A percentile compares a stretch with the other conserved stretches of the same genome.
Conservation (phyloP, 768 basidiomycete species). For the Favolaschia claudopus region DNA sequence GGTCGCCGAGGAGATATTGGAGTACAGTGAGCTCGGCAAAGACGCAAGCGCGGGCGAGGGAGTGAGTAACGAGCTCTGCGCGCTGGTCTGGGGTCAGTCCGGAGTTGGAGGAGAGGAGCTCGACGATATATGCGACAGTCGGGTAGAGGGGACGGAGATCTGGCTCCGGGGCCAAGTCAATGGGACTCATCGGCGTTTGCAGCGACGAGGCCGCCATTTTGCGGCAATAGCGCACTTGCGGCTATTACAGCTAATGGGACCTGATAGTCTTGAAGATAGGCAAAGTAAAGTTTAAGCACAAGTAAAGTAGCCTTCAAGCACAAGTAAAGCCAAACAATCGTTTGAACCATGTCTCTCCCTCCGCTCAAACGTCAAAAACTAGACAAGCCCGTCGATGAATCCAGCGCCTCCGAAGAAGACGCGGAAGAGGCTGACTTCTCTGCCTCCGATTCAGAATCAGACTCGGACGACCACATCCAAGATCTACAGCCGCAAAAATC, state of each 20-base stretch:
- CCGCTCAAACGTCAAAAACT: slow-evolving; percentile 62
- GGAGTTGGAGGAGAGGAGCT: slow-evolving; percentile 70
- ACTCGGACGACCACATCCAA: slow-evolving; percentile 71
- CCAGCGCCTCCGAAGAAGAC: slow-evolving; percentile 36
- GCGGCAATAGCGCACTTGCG: slow-evolving; percentile 8
- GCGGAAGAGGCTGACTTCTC: slow-evolving; percentile 35
- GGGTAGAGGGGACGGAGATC: slow-evolving; percentile 85
- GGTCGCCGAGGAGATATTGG: slow-evolving; percentile 74
- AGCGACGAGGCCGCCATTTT: slow-evolving; percentile 21
- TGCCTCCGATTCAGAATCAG: slow-evolving; percentile 31
- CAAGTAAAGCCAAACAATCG: not conserved
- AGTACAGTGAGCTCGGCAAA: slow-evolving; percentile 80
- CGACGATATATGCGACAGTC: slow-evolving; percentile 64
- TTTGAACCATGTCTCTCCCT: slow-evolving; percentile 47
- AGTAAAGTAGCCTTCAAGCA: too few species aligned
- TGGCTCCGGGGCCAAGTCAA: slow-evolving; percentile 76
- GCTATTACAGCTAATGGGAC: too few species aligned
- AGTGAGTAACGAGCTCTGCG: slow-evolving; percentile 75
- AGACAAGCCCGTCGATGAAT: slow-evolving; percentile 16
- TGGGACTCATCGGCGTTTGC: slow-evolving; percentile 35
- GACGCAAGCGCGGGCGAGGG: slow-evolving; percentile 74
- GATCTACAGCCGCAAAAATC: slow-evolving; percentile 67
- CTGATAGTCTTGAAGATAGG: too few species aligned
- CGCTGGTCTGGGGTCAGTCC: slow-evolving; percentile 75
- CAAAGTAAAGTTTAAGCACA: too few species aligned